These are phyloP conservation scores for Przewalskia tangutica DNA, from an alignment of 257 asterid genomes.

Conservation along the genomic window DNA sequence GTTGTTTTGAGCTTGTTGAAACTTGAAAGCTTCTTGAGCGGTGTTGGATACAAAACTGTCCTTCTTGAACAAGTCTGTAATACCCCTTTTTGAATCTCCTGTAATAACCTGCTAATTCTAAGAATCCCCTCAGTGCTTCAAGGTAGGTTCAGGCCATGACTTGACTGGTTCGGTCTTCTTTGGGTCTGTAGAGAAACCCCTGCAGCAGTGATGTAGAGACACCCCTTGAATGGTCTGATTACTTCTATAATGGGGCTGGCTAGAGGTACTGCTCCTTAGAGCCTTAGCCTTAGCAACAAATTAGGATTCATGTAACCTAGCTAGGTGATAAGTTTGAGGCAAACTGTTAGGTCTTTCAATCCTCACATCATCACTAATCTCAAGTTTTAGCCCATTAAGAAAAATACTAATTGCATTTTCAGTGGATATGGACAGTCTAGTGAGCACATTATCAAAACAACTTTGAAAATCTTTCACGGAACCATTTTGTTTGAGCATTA, in stretches of 20 bases:
- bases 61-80: no score
- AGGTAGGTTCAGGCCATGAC: no score
- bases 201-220: no score
- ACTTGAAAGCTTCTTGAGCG: no score
- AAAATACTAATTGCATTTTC: neutral
- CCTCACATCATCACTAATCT: neutral
- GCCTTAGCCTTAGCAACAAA: neutral
- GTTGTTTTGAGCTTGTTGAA: no score
- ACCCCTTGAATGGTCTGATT: neutral
- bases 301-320: neutral
- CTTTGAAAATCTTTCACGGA: neutral
- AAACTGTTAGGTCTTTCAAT: neutral
- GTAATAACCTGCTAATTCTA: no score
- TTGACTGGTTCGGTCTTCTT: no score
- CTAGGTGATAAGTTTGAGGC: neutral
- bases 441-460: neutral
- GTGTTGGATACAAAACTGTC: no score
- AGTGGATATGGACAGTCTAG: no score
- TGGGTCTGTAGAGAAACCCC: no score
- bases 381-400: neutral
- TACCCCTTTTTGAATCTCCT: no score
- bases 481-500: neutral
- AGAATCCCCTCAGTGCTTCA: no score
- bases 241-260: neutral
- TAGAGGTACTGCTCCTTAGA: rapidly evolving